phyloP scores from a whole-genome alignment of 2,329 filamentous ascomycete species.

The Fusarium redolens region DNA sequence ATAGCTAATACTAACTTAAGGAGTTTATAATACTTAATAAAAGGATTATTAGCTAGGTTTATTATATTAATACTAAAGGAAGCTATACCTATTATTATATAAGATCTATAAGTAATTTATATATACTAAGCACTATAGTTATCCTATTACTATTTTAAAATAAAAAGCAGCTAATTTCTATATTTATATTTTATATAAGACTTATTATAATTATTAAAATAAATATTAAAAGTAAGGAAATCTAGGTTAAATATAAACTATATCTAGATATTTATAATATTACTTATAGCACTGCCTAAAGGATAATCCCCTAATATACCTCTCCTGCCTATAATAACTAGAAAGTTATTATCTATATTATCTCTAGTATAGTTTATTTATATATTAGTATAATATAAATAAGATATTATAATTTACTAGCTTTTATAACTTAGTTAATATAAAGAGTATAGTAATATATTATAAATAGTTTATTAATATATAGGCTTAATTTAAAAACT shows the following conservation, averaged over 20 bases:
- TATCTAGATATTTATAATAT: constrained; percentile 49
- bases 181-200: constrained; percentile 55
- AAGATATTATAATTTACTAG: constrained; percentile 40
- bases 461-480: constrained; percentile 46
- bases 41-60: background rate
- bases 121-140: constrained; percentile 53
- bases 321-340: constrained; percentile 42
- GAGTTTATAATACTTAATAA: constrained; percentile 2
- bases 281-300: constrained; percentile 40
- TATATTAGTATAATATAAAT: constrained; percentile 47
- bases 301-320: constrained; percentile 46
- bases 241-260: constrained; percentile 52
- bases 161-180: constrained; percentile 55
- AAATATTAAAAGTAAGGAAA: constrained; percentile 56
- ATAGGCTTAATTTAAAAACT: constrained; percentile 43
- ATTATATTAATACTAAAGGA: constrained; percentile 30
- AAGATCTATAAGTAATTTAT: constrained; percentile 46
- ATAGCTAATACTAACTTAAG: constrained; percentile 7
- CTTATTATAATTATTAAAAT: constrained; percentile 32
- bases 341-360: constrained; percentile 32
- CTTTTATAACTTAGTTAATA: constrained; percentile 41
- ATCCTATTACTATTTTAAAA: constrained; percentile 60
- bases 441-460: constrained; percentile 44
- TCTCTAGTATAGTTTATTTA: constrained; percentile 44
- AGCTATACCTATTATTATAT: constrained; percentile 1